Conservation (phyloP, 2,329 filamentous ascomycete genomes). For the Daldinia eschscholtzii region DNA sequence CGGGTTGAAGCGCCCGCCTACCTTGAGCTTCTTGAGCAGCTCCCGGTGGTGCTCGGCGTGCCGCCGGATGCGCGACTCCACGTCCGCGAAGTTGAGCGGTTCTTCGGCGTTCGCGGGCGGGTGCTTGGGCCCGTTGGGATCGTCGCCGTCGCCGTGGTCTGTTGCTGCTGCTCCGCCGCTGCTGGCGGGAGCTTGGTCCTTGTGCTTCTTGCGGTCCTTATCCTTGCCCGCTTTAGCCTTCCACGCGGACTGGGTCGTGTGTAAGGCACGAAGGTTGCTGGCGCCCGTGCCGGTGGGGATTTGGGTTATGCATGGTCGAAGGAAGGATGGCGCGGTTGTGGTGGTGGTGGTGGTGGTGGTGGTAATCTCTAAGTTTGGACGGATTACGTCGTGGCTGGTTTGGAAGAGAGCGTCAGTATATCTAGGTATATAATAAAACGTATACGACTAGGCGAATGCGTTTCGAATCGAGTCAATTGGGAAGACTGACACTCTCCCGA, state of each 20-base stretch:
- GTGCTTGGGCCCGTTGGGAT: constrained; percentile 43
- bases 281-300: background rate
- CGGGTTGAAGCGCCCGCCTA: constrained; percentile 66
- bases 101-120: constrained; percentile 56
- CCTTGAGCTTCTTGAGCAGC: constrained; percentile 58
- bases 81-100: constrained; percentile 64
- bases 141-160: constrained; percentile 13
- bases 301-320: constrained; percentile 8
- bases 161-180: background rate
- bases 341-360: background rate
- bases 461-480: constrained; percentile 38
- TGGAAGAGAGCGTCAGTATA: background rate
- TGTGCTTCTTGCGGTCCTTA: constrained; percentile 12
- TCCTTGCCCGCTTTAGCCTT: constrained; percentile 14
- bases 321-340: constrained; percentile 1
- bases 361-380: constrained; percentile 12
- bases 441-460: background rate
- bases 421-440: background rate
- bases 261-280: constrained; percentile 18
- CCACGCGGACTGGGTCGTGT: constrained; percentile 19
- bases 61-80: constrained; percentile 59
- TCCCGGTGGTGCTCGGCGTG: constrained; percentile 59
- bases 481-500: constrained; percentile 34
- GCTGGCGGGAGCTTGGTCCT: constrained; percentile 1
- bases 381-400: constrained; percentile 35